Base-by-base conservation (phyloP, 805 yeast species). In the Teunomyces panamensis region DNA sequence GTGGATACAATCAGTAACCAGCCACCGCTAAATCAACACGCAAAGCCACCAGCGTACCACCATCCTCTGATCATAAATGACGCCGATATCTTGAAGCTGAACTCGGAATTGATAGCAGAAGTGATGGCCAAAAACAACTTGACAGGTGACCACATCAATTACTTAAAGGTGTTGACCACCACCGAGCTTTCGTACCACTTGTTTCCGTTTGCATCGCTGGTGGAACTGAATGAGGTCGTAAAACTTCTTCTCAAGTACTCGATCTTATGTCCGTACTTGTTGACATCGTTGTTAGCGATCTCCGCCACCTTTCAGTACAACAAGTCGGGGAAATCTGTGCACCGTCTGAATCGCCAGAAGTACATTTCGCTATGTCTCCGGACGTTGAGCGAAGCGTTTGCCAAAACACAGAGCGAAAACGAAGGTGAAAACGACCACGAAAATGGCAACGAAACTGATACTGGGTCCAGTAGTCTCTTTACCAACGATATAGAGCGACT, bases 121-220 rank as follows among this genome's bases (percentile, higher is more conserved):
- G 57, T 64, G 26, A 56, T 66, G 16, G 44, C 28, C 5, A 56
- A 62, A 28, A 56, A 65, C 49, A 51, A 56, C 24, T 56, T 69
- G 26, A 47, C 49, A 8, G 67, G 58, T 3, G 64, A 67, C 6
- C 71, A 71, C 57, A 53, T 56, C 24, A 51, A 55, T n/a, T 71
- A 71, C 49, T 54, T 71, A 33, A 58, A 63, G 34, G 50, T 58
- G 10, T 56, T 71, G 33, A 58, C 67, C 13, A 52, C 52, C 35
- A 60, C 70, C 7, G 60, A 59, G n/a, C 49, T 68, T n/a, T 58
- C 66, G 34, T 64, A 48, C 48, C 65, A 62, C 39, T 43, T 71
- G 16, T 69, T 65, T 48, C 77, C 77, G 7, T 69, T 68, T 56
- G 73, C 74, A 1, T 53, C 64, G 13, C 62, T 65, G 42, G 56